A percentile compares a stretch with the other conserved stretches of the same genome.
Evolutionary conservation across 2,329 filamentous ascomycete species (phyloP).

Genomic region (Apiospora marii): DNA sequence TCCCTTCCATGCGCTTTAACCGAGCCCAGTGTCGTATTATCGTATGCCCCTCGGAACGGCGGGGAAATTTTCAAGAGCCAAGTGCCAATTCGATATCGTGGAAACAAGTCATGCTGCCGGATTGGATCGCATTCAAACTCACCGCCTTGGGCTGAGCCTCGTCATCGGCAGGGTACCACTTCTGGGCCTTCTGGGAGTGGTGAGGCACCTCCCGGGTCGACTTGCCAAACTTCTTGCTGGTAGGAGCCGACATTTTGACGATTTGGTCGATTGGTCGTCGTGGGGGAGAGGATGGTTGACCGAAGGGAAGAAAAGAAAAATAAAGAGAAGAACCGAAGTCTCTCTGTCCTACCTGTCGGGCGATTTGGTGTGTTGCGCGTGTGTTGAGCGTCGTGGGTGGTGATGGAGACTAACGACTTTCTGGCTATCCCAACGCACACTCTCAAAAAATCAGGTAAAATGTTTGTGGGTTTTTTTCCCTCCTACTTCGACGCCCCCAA

Average conservation of each 20-base stretch:
- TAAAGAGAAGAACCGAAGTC: conserved; percentile 21
- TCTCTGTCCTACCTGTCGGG: conserved; percentile 23
- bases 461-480: conserved; percentile 19
- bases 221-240: conserved; percentile 97
- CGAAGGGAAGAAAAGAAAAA: conserved; percentile 31
- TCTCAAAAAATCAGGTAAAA: conserved; percentile 16
- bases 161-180: conserved; percentile 98
- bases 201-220: conserved; percentile 91
- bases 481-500: background rate
- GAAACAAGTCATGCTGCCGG: conserved; percentile 18
- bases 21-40: background rate
- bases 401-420: conserved; percentile 13
- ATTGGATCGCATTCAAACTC: conserved; percentile 60
- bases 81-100: conserved; percentile 23
- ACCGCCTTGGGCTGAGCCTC: conserved; percentile 92
- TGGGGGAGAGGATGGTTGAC: conserved; percentile 32
- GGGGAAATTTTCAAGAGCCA: conserved; percentile 14
- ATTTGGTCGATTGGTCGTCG: conserved; percentile 45
- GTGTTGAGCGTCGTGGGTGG: conserved; percentile 16
- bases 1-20: background rate
- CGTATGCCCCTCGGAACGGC: conserved; percentile 11
- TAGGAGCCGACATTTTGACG: conserved; percentile 74
- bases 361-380: conserved; percentile 19
- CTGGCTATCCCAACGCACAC: conserved; percentile 6
- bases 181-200: conserved; percentile 90